phyloP scores from a whole-genome alignment of 345 rosid species.

The Corchorus olitorius region DNA sequence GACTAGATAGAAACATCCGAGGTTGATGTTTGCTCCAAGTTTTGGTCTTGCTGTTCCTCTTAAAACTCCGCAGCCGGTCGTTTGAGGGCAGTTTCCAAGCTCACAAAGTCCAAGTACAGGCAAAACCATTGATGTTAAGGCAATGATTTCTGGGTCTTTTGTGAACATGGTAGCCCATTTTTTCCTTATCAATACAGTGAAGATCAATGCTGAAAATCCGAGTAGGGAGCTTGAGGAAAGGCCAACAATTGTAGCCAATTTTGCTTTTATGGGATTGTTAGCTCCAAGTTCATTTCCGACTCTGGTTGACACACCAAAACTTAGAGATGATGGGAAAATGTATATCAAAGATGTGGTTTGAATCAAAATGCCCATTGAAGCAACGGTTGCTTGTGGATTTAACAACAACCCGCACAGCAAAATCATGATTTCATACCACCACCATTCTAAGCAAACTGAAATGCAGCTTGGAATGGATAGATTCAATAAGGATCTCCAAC shows the following conservation, averaged over 20 bases:
- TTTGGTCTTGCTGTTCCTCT: slow-evolving; percentile 88
- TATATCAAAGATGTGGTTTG: slow-evolving; percentile 82
- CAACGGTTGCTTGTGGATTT: slow-evolving; percentile 77
- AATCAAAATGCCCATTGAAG: slow-evolving; percentile 89
- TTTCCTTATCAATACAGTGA: slow-evolving; percentile 55
- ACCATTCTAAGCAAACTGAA: slow-evolving; percentile 94
- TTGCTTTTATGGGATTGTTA: slow-evolving; percentile 57
- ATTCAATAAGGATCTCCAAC: slow-evolving; percentile 55
- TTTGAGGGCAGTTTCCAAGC: slow-evolving; percentile 90
- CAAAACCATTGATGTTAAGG: slow-evolving; percentile 64
- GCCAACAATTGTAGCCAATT: slow-evolving; percentile 57
- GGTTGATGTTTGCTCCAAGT: slow-evolving; percentile 77
- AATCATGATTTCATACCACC: slow-evolving; percentile 98
- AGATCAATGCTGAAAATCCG: slow-evolving; percentile 57
- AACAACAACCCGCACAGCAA: slow-evolving; percentile 67
- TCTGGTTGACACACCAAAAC: slow-evolving; percentile 75
- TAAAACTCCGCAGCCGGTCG: slow-evolving; percentile 78
- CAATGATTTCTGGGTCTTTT: slow-evolving; percentile 54
- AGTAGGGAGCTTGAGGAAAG: slow-evolving; percentile 54
- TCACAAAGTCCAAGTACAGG: slow-evolving; percentile 87
- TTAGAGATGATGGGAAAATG: slow-evolving; percentile 86
- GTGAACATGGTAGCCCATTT: slow-evolving; percentile 82
- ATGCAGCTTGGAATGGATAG: slow-evolving; percentile 84
- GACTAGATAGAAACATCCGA: slow-evolving; percentile 79
- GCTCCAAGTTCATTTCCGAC: slow-evolving; percentile 86